Conservation (phyloP, 108 stramenopile species). For the Skeletonema marinoi region DNA sequence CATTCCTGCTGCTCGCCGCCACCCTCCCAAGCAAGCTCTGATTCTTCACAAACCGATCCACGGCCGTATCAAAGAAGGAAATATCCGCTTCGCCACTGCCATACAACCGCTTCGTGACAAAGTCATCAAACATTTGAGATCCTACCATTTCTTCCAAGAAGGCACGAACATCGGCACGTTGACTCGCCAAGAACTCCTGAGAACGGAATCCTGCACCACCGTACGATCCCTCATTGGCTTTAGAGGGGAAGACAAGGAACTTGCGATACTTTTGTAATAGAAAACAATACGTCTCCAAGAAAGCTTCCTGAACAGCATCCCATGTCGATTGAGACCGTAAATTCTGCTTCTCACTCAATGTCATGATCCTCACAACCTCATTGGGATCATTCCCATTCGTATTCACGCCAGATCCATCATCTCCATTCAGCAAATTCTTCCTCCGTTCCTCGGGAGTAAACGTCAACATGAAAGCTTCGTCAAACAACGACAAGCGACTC, state of each 20-base stretch:
- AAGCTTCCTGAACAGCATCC: slow-evolving; percentile 91
- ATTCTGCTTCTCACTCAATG: slow-evolving; percentile 48
- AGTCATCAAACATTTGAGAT: slow-evolving; percentile 90
- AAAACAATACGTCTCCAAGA: slow-evolving; percentile 84
- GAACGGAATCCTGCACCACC: slow-evolving; percentile 39
- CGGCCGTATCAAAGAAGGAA: slow-evolving; percentile 76
- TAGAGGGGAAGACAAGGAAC: slow-evolving; percentile 52
- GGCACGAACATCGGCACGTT: slow-evolving; percentile 62
- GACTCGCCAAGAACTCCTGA: slow-evolving; percentile 62
- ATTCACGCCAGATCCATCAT: slow-evolving; percentile 22
- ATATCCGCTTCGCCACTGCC: slow-evolving; percentile 74
- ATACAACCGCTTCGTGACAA: slow-evolving; percentile 84
- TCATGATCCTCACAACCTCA: slow-evolving; percentile 59
- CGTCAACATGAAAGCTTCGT: slow-evolving; percentile 82
- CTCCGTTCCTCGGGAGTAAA: slow-evolving; percentile 63
- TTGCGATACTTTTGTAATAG: slow-evolving; percentile 85
- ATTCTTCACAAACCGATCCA: slow-evolving; percentile 77
- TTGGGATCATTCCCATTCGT: slow-evolving; percentile 50
- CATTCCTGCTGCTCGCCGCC: not conserved
- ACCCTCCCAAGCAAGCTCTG: slow-evolving; percentile 68
- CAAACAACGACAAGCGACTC: slow-evolving; percentile 64
- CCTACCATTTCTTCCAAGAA: slow-evolving; percentile 72
- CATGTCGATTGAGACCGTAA: slow-evolving; percentile 76
- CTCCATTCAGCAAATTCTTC: slow-evolving; percentile 41
- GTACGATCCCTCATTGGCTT: slow-evolving; percentile 27